These are phyloP conservation scores for Mycena olivaceomarginata DNA, from an alignment of 768 basidiomycete species.

Conservation along the genomic window DNA sequence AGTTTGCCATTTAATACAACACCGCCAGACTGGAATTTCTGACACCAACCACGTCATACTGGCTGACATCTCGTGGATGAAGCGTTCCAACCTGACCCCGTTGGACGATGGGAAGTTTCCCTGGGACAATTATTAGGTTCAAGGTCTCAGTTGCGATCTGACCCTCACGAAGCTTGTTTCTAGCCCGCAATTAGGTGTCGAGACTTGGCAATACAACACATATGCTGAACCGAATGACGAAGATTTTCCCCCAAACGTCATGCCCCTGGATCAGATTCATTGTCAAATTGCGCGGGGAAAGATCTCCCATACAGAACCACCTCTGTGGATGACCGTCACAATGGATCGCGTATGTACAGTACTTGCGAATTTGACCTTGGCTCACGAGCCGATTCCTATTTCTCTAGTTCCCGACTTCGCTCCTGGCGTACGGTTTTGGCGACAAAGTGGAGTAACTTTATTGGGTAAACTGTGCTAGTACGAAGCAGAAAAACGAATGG, in stretches of 20 bases:
- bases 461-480: no score
- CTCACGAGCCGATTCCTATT: not conserved
- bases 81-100: not conserved
- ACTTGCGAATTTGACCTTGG: not conserved
- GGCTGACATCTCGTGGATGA: conserved; percentile 18
- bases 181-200: conserved; percentile 48
- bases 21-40: conserved; percentile 39
- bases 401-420: conserved; percentile 15
- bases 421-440: conserved; percentile 13
- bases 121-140: not conserved
- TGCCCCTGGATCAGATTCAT: conserved; percentile 40
- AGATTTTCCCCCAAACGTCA: conserved; percentile 26
- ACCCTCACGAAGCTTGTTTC: not conserved
- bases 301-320: conserved; percentile 27
- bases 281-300: conserved; percentile 43
- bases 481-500: not conserved
- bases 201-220: conserved; percentile 38
- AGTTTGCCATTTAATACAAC: conserved; percentile 37
- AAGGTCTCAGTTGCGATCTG: not conserved
- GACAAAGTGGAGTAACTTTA: not conserved
- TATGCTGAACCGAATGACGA: conserved; percentile 8
- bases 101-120: not conserved
- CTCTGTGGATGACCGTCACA: conserved; percentile 46
- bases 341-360: conserved; percentile 34
- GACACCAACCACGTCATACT: not conserved